phyloP scores from a whole-genome alignment of 148 eudicot genomes.

The Drosera capensis region DNA sequence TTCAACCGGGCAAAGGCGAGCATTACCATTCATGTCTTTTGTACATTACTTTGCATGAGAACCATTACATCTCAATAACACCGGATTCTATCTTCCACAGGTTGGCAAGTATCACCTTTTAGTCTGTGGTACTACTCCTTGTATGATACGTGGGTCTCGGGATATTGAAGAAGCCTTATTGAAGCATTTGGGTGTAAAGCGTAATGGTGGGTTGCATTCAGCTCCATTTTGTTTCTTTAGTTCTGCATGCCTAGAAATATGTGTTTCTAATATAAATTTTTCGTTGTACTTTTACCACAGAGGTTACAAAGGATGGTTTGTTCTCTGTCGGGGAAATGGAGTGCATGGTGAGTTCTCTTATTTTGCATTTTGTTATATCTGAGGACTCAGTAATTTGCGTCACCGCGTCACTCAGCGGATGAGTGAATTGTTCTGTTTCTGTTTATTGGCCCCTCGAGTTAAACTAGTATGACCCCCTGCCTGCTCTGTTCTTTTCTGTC shows the following conservation, averaged over 20 bases:
- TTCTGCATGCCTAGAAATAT: no score
- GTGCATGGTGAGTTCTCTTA: constrained; percentile 63
- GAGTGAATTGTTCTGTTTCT: background rate
- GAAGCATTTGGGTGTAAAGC: constrained; percentile 89
- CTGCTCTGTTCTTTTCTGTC: no score
- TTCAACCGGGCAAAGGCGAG: constrained; percentile 83
- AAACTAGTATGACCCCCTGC: no score
- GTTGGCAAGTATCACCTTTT: constrained; percentile 95
- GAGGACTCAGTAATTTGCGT: background rate
- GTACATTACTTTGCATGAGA: background rate
- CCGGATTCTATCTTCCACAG: constrained; percentile 17
- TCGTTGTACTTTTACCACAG: constrained; percentile 23
- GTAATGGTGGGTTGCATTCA: constrained; percentile 46
- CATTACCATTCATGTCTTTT: constrained; percentile 1
- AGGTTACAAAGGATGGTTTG: constrained; percentile 91
- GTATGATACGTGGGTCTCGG: constrained; percentile 98
- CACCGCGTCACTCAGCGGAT: no score
- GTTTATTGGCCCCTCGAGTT: no score
- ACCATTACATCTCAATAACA: background rate
- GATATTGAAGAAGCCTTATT: constrained; percentile 79
- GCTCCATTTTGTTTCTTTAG: no score
- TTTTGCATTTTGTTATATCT: constrained; percentile 1
- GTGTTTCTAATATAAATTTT: background rate
- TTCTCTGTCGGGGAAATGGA: constrained; percentile 99
- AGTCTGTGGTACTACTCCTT: constrained; percentile 98